Base-by-base conservation (phyloP, 2,329 filamentous ascomycete species). In the Fusarium ambrosium region DNA sequence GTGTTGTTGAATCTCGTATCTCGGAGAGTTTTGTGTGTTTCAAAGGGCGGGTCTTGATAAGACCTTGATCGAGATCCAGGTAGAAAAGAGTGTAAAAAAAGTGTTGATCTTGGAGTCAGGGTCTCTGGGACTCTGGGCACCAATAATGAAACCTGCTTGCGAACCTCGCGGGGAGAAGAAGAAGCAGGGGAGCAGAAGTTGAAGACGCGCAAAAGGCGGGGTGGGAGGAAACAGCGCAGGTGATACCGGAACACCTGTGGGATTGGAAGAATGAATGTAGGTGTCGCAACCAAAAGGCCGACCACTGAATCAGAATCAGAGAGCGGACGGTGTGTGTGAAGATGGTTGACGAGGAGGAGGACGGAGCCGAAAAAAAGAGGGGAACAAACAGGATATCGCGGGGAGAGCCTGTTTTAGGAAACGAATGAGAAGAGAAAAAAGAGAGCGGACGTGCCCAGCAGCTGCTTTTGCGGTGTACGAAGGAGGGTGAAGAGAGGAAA, bases 391-490 rank as follows among this genome's bases (percentile, higher is more conserved):
- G 74, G 71, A 45, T 45, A 53, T 75, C 65, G 66, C 66, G 37
- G 71, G 73, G 73, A 68, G 63, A 64, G 68, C 53, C 76, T 74
- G 75, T 53, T 71, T 68, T 61, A 51, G 69, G 68, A 71, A 74
- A 69, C 70, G 78, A 77, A 68, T 64, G 65, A 64, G 39, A 74
- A 77, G 22, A 29, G 32, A 13, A 22, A 51, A 51, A 56, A 82
- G 81, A 82, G 73, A 80, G 81, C 48, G 48, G 77, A 83, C 75
- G 78, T 82, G 81, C 79, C 80, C 80, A 82, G 81, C 82, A 80
- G 75, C 71, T 75, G 71, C 48, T 53, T 51, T 71, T 71, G 69
- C 55, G 66, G 71, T 71, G 71, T 73, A 73, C 70, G 66, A 71
- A 61, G 39, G 32, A 61, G 39, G 32, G 56, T 53, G 27, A 53